Evolutionary conservation across 345 rosid species (phyloP).

Genomic region (Mallotus nudiflorus): DNA sequence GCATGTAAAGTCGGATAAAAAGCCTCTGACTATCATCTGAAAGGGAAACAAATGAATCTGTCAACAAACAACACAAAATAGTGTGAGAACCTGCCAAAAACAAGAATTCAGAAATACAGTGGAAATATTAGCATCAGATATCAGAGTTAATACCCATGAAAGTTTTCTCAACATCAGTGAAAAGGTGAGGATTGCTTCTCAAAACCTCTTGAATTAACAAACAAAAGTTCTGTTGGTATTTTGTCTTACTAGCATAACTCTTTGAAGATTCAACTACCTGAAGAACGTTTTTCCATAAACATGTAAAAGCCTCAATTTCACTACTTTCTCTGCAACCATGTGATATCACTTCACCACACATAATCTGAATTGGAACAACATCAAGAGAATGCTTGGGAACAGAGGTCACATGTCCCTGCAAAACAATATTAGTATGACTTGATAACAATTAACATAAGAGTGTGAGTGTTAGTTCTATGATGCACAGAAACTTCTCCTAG

Average conservation of each 20-base stretch:
- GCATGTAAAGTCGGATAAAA: slow-evolving; percentile 77
- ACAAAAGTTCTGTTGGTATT: slow-evolving; percentile 74
- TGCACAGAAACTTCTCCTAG: neutral
- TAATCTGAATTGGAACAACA: slow-evolving; percentile 61
- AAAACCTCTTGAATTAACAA: slow-evolving; percentile 69
- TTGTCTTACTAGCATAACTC: slow-evolving; percentile 40
- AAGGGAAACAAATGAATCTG: slow-evolving; percentile 71
- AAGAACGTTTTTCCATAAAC: slow-evolving; percentile 60
- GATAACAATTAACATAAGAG: neutral
- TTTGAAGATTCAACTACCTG: slow-evolving; percentile 50
- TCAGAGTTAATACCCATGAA: slow-evolving; percentile 53
- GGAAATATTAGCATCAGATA: slow-evolving; percentile 9
- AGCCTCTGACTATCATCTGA: slow-evolving; percentile 80
- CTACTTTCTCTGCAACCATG: slow-evolving; percentile 33
- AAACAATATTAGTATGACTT: slow-evolving; percentile 4
- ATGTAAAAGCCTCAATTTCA: slow-evolving; percentile 37
- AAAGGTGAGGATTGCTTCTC: slow-evolving; percentile 52
- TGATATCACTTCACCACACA: slow-evolving; percentile 36
- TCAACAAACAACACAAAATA: slow-evolving; percentile 25
- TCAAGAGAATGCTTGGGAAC: slow-evolving; percentile 54
- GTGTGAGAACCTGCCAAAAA: neutral
- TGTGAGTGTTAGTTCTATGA: slow-evolving; percentile 1
- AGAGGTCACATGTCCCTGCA: slow-evolving; percentile 68
- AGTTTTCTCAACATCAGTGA: slow-evolving; percentile 61
- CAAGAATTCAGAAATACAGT: neutral